Percentiles rank a stretch among this genome's conserved stretches.
Evolutionary conservation across 306 rosid species (phyloP).

Genomic region (Astragalus membranaceus): DNA sequence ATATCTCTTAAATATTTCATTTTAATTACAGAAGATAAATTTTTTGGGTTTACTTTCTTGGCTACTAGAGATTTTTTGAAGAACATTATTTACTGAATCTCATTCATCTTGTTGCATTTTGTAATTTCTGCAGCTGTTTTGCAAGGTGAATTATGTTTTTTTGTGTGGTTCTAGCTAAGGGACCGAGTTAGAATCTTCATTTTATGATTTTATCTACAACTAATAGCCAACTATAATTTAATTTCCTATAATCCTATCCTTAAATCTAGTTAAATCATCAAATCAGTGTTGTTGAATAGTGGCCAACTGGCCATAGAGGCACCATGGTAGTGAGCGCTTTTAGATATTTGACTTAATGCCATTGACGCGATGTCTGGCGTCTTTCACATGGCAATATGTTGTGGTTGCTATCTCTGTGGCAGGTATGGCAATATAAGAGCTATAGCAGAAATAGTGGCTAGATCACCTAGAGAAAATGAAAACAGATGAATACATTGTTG

Average conservation of each 20-base stretch:
- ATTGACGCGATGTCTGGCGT: not conserved
- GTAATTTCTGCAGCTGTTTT: not conserved
- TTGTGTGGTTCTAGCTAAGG: not conserved
- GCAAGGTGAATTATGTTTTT: not conserved
- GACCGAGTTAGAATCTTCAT: not conserved
- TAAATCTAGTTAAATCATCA: not conserved
- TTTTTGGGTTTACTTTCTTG: not conserved
- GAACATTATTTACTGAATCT: not conserved
- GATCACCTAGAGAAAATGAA: not conserved
- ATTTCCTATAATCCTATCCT: too few relatives aligned
- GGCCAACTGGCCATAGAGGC: not conserved
- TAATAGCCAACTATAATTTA: not conserved
- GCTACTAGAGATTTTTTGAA: not conserved
- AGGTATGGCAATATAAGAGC: not conserved
- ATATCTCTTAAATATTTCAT: not conserved
- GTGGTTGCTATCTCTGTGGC: not conserved
- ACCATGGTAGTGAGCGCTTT: not conserved
- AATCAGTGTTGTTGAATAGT: not conserved
- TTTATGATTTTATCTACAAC: not conserved
- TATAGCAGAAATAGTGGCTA: not conserved
- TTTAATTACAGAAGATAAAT: conserved; percentile 3
- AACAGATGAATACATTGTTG: too few relatives aligned
- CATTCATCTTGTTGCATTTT: not conserved
- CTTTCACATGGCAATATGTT: not conserved
- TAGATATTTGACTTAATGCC: not conserved